phyloP scores from a whole-genome alignment of 805 yeast genomes.

The Cyberlindnera amylophila region DNA sequence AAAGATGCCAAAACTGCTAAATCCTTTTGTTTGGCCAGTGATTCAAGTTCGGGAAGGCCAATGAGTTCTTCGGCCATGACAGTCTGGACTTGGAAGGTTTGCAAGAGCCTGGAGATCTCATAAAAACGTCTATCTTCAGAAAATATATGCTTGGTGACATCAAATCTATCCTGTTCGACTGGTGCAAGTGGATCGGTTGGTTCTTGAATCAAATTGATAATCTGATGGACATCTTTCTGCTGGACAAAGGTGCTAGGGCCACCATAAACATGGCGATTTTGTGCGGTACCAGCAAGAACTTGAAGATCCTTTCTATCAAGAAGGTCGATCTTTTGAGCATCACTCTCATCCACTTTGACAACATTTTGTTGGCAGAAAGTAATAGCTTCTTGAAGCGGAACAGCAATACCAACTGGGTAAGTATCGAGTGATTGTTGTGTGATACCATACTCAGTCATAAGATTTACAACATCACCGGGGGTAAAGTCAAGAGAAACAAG shows the following conservation, averaged over 20 bases:
- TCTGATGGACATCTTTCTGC: conserved; percentile 40
- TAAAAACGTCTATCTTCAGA: conserved; percentile 73
- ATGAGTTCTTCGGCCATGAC: conserved; percentile 31
- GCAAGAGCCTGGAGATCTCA: conserved; percentile 70
- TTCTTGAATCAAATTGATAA: conserved; percentile 36
- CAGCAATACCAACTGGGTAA: conserved; percentile 66
- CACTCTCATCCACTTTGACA: conserved; percentile 45
- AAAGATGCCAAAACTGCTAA: conserved; percentile 59
- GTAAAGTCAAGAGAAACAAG: conserved; percentile 51
- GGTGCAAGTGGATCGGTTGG: conserved; percentile 52
- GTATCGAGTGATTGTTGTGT: conserved; percentile 53
- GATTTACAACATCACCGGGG: conserved; percentile 51
- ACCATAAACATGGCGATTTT: neutral
- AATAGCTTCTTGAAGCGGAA: conserved; percentile 64
- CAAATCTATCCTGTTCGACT: conserved; percentile 63
- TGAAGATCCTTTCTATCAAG: conserved; percentile 67
- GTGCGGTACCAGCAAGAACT: conserved; percentile 10
- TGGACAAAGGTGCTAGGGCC: conserved; percentile 5
- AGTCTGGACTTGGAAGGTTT: conserved; percentile 62
- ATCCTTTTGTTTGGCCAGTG: conserved; percentile 49
- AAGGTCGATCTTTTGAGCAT: conserved; percentile 43
- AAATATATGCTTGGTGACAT: conserved; percentile 68
- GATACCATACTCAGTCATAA: conserved; percentile 58
- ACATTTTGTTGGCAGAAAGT: conserved; percentile 50
- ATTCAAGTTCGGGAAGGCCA: conserved; percentile 50